These are phyloP conservation scores for Pichia sp. DNA, from an alignment of 1,139 yeast species.

Conservation along the genomic window DNA sequence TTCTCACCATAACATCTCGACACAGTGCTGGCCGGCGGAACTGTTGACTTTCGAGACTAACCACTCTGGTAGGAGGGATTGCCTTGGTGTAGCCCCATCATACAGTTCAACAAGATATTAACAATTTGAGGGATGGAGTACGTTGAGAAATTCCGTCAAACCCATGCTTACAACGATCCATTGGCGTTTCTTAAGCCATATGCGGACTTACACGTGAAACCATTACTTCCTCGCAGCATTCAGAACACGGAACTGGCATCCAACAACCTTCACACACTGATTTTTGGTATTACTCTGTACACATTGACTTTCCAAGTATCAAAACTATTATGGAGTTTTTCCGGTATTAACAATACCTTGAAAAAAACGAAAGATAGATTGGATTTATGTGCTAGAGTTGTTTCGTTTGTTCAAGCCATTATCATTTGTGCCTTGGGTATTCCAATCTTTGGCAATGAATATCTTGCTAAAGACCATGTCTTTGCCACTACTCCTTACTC, in stretches of 20 bases:
- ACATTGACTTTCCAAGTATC: constrained; percentile 38
- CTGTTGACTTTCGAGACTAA: too few species aligned
- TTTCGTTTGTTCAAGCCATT: constrained; percentile 76
- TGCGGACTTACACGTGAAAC: constrained; percentile 32
- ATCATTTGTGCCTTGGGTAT: constrained; percentile 46
- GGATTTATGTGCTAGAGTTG: constrained; percentile 85
- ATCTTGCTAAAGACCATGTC: constrained; percentile 43
- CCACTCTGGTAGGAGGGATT: too few species aligned
- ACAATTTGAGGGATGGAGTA: constrained; percentile 4
- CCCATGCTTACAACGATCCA: constrained; percentile 26
- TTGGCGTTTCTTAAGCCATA: constrained; percentile 15
- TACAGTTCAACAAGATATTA: too few species aligned
- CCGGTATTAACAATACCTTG: constrained; percentile 16
- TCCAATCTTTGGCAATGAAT: constrained; percentile 57
- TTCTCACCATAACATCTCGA: too few species aligned
- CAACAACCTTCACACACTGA: constrained; percentile 16
- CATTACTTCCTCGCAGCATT: constrained; percentile 20
- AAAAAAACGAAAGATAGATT: constrained; percentile 47
- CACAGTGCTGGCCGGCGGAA: too few species aligned
- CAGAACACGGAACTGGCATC: constrained; percentile 25
- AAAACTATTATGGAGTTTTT: constrained; percentile 36
- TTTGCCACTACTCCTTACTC: constrained; percentile 68
- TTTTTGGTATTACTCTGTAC: constrained; percentile 33
- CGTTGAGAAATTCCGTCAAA: constrained; percentile 5
- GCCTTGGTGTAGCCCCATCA: too few species aligned